Evolutionary conservation across 1,284 basidiomycete genomes (phyloP).

Genomic region (Pseudozyma tsukubaensis): DNA sequence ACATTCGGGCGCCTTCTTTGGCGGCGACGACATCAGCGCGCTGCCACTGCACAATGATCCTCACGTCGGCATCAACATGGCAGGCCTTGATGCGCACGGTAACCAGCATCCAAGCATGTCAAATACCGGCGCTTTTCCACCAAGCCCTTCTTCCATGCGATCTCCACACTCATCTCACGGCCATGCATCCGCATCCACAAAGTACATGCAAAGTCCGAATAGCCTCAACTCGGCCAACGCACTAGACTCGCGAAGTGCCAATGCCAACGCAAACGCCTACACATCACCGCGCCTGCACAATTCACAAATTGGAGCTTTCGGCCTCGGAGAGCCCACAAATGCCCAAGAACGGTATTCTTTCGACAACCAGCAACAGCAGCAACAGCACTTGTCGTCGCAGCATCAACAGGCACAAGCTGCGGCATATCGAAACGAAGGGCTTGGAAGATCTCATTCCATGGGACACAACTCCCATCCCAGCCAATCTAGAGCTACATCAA

Average conservation of each 20-base stretch:
- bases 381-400: slow-evolving; percentile 14
- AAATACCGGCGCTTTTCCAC: slow-evolving; percentile 23
- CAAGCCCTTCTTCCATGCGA: slow-evolving; percentile 41
- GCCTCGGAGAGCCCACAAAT: slow-evolving; percentile 15
- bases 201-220: slow-evolving; percentile 27
- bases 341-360: slow-evolving; percentile 32
- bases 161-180: slow-evolving; percentile 42
- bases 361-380: slow-evolving; percentile 26
- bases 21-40: slow-evolving; percentile 44
- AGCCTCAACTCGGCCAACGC: slow-evolving; percentile 8
- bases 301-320: slow-evolving; percentile 22
- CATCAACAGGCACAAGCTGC: slow-evolving; percentile 19
- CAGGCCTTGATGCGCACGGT: slow-evolving; percentile 26
- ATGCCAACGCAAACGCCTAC: slow-evolving; percentile 19
- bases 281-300: slow-evolving; percentile 40
- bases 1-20: slow-evolving; percentile 46
- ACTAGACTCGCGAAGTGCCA: no score
- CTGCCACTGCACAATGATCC: slow-evolving; percentile 46
- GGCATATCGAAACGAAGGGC: slow-evolving; percentile 35
- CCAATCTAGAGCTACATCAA: slow-evolving; percentile 29
- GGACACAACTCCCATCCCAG: slow-evolving; percentile 38
- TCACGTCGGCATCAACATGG: slow-evolving; percentile 56
- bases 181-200: slow-evolving; percentile 31
- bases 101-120: slow-evolving; percentile 24
- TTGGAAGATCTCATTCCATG: slow-evolving; percentile 47